Percentiles rank a stretch among this genome's conserved stretches.
phyloP scores from a whole-genome alignment of 192 early-diverging fungal species.

The Podila clonocystis region DNA sequence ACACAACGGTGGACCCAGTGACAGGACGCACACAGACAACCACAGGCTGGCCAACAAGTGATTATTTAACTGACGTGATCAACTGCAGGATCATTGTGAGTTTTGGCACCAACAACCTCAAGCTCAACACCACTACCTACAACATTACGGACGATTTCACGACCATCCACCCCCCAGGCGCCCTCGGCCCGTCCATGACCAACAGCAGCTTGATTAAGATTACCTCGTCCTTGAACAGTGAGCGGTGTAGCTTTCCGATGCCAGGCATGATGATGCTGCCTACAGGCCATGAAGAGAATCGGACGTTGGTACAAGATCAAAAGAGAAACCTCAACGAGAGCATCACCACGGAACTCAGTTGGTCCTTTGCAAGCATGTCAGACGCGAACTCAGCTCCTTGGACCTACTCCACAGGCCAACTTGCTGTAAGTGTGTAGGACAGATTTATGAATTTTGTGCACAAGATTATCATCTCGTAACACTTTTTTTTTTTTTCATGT shows the following conservation, averaged over 20 bases:
- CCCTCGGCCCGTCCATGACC: slow-evolving; percentile 26
- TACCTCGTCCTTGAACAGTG: slow-evolving; percentile 1
- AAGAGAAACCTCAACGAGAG: background rate
- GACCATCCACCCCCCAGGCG: slow-evolving; percentile 7
- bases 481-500: background rate
- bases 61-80: slow-evolving; percentile 13
- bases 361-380: slow-evolving; percentile 42
- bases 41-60: slow-evolving; percentile 46
- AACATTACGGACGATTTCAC: slow-evolving; percentile 40
- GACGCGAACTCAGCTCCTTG: slow-evolving; percentile 25
- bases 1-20: slow-evolving; percentile 14
- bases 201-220: slow-evolving; percentile 26
- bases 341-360: slow-evolving; percentile 5
- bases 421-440: slow-evolving; percentile 36
- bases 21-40: slow-evolving; percentile 13
- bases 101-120: slow-evolving; percentile 26
- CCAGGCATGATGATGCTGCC: slow-evolving; percentile 34
- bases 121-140: slow-evolving; percentile 24
- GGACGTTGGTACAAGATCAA: background rate
- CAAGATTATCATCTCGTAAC: background rate
- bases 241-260: slow-evolving; percentile 12
- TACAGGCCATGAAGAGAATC: slow-evolving; percentile 18
- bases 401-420: slow-evolving; percentile 12
- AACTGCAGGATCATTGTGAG: slow-evolving; percentile 24
- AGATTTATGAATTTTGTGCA: background rate